Conservation (phyloP, 176 grass and related monocot genomes). For the Carex pumila region DNA sequence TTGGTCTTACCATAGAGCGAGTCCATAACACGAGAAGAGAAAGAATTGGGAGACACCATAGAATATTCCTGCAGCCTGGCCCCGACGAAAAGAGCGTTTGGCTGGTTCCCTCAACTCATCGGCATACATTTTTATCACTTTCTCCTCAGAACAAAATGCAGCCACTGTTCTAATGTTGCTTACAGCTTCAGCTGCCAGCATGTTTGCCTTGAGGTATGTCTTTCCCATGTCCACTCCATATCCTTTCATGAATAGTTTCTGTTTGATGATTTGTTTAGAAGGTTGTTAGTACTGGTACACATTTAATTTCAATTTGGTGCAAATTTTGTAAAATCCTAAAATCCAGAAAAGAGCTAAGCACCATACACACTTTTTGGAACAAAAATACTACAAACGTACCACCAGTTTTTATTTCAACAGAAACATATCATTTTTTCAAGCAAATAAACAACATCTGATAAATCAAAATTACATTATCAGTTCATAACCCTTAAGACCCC, state of each 20-base stretch:
- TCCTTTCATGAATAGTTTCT: conserved; percentile 98
- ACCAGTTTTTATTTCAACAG: background rate
- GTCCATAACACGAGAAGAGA: conserved; percentile 78
- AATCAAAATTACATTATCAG: background rate
- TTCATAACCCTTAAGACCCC: background rate
- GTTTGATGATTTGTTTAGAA: conserved; percentile 7
- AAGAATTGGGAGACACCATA: conserved; percentile 94
- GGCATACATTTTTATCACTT: conserved; percentile 73
- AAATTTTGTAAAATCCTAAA: background rate
- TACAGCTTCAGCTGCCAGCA: conserved; percentile 92
- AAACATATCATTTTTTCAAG: background rate
- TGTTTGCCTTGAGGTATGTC: conserved; percentile 88
- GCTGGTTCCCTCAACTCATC: conserved; percentile 71
- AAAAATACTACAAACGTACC: background rate
- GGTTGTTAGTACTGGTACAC: background rate
- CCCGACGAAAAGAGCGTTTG: conserved; percentile 72
- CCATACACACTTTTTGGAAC: background rate
- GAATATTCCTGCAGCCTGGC: conserved; percentile 80
- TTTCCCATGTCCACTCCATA: conserved; percentile 78
- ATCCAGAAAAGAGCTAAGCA: background rate
- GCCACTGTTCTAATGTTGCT: conserved; percentile 96
- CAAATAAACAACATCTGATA: background rate
- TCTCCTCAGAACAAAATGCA: conserved; percentile 88
- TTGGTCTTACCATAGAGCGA: conserved; percentile 62
- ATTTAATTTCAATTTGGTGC: background rate